Base-by-base conservation (phyloP, 2,329 filamentous ascomycete species). In the Sclerotinia minor region DNA sequence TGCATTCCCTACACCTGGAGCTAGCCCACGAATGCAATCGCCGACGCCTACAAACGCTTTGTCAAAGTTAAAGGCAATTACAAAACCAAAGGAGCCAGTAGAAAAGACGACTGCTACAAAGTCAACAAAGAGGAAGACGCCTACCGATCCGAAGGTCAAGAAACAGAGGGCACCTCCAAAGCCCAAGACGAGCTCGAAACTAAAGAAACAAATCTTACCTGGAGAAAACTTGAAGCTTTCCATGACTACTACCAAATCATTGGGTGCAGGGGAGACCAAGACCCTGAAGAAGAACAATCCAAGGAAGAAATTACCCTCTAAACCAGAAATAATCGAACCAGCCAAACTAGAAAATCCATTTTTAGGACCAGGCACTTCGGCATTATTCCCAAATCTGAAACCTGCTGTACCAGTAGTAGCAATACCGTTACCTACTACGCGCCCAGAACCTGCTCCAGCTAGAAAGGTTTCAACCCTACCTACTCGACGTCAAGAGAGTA, bases 1-100 rank as follows among this genome's bases (percentile, higher is more conserved):
- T 35, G 75, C 79, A 24, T 87, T 89, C 47, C 83, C 82, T 3
- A 89, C 86, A 1, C 86, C 86, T 8, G 81, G 79, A 60, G 81
- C 85, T 26, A 89, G 85, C 73, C 86, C 86, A 79, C 21, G 80
- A 81, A 45, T 78, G 74, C 69, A 83, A 81, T 76, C 77, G 75
- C 65, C 74, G 49, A 57, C 50, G 8, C 64, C 64, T 21, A 50
- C 59, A 41, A 64, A 65, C 71, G 19, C 69, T 71, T 68, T 77
- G 73, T 26, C 41, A 4, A 54, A 65, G 17, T 54, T 63, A n/a
- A 61, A 67, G 38, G 53, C 32, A n/a, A 63, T 53, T 5, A 49
- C 57, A 32, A 54, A 45, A 50, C 19, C 55, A 32, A 50, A n/a
- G 13, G 57, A 21, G 15, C 7, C 44, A 45, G 21, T 19, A 45